Evolutionary conservation across 1,139 yeast species (phyloP).

Genomic region (Arxiozyma slooffiae): DNA sequence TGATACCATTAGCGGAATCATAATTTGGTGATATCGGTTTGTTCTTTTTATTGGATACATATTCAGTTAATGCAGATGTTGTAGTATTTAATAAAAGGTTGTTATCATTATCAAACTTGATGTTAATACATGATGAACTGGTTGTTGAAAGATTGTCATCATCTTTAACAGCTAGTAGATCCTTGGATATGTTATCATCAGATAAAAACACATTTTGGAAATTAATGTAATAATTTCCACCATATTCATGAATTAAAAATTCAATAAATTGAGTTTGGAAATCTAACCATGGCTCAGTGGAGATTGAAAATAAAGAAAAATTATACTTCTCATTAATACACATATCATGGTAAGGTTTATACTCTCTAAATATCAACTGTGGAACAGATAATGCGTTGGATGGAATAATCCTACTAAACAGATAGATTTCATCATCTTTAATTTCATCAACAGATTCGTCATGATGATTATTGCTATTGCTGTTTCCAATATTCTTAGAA

Average conservation of each 20-base stretch:
- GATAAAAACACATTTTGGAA: conserved; percentile 8
- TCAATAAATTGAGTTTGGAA: conserved; percentile 11
- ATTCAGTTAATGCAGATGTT: conserved; percentile 3
- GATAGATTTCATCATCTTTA: conserved; percentile 11
- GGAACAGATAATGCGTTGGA: conserved; percentile 5
- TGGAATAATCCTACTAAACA: conserved; percentile 11
- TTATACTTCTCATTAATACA: conserved; percentile 18
- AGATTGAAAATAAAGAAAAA: conserved; percentile 22
- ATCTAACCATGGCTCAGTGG: conserved; percentile 13
- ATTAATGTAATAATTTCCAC: conserved; percentile 4
- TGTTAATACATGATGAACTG: background rate
- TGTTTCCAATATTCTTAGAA: background rate
- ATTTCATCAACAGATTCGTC: background rate
- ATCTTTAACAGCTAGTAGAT: background rate
- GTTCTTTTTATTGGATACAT: conserved; percentile 1
- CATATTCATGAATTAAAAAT: conserved; percentile 4
- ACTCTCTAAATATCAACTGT: conserved; percentile 19
- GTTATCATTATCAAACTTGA: conserved; percentile 3
- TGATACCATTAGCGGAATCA: conserved; percentile 12
- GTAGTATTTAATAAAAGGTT: conserved; percentile 6
- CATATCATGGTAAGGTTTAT: conserved; percentile 23
- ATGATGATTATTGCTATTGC: background rate
- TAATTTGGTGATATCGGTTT: conserved; percentile 1
- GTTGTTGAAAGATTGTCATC: background rate
- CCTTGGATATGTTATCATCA: conserved; percentile 6